These are phyloP conservation scores for Heliocybe sulcata DNA, from an alignment of 1,284 basidiomycete species.

Conservation along the genomic window DNA sequence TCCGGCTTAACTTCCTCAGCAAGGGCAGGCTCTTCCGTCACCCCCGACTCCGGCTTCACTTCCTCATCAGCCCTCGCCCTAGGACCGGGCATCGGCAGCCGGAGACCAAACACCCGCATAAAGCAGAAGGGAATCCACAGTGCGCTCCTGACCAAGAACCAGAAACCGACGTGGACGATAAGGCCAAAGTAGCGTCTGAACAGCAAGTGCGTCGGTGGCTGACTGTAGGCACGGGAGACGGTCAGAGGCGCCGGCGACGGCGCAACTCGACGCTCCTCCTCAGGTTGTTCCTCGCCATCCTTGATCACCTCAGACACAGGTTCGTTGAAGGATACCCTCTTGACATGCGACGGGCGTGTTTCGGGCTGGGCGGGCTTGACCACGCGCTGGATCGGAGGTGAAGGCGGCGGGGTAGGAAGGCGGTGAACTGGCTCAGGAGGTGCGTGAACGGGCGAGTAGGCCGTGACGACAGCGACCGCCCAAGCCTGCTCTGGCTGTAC, in stretches of 20 bases:
- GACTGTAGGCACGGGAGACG: neutral
- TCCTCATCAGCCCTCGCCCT: neutral
- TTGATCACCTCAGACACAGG: neutral
- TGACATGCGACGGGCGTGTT: neutral
- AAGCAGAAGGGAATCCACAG: neutral
- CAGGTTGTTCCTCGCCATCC: neutral
- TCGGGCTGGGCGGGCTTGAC: neutral
- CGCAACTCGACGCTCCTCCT: slow-evolving; percentile 7
- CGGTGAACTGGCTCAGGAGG: slow-evolving; percentile 6
- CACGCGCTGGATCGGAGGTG: slow-evolving; percentile 15
- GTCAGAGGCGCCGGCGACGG: slow-evolving; percentile 10
- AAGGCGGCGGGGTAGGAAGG: slow-evolving; percentile 27
- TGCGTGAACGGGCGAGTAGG: slow-evolving; percentile 11
- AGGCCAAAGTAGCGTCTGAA: neutral
- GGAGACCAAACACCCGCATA: neutral
- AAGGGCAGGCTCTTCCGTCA: neutral
- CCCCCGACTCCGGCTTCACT: neutral
- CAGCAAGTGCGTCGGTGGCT: neutral
- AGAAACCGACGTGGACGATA: neutral
- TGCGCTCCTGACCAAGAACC: neutral
- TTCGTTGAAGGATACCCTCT: neutral
- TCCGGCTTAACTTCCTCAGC: neutral
- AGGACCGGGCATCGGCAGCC: neutral
- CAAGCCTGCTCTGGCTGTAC: slow-evolving; percentile 9
- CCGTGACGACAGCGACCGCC: slow-evolving; percentile 21